Conservation (phyloP, 2,329 filamentous ascomycete species). For the Botrytis porri region DNA sequence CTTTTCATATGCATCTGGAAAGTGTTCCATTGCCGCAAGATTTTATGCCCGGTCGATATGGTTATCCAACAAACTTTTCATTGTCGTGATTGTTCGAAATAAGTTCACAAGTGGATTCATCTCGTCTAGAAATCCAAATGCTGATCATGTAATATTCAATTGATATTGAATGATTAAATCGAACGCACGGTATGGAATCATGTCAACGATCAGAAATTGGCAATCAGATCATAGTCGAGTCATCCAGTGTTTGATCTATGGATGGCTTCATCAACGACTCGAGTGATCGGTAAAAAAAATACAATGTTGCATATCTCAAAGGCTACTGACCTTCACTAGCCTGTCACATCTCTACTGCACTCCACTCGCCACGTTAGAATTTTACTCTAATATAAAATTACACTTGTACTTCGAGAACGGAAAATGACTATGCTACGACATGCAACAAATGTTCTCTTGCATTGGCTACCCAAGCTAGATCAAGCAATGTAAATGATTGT, state of each 20-base stretch:
- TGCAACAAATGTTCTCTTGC: neutral
- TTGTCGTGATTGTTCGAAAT: neutral
- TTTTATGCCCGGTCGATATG: neutral
- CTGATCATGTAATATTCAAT: neutral
- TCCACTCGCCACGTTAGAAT: neutral
- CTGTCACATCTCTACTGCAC: neutral
- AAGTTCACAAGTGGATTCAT: too few relatives aligned
- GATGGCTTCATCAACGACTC: neutral
- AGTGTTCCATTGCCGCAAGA: too few relatives aligned
- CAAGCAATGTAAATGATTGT: neutral
- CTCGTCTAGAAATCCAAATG: neutral
- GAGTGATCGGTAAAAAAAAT: neutral
- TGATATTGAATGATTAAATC: neutral
- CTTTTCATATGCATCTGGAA: neutral
- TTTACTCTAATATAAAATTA: neutral
- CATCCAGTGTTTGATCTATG: neutral
- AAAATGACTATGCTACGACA: neutral
- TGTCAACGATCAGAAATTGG: neutral
- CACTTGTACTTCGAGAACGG: too few relatives aligned
- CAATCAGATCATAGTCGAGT: neutral
- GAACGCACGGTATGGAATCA: neutral
- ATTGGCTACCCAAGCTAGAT: neutral
- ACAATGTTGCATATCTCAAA: conserved; percentile 5
- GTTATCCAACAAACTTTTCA: neutral
- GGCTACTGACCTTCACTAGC: neutral